Conservation (phyloP, 2,329 filamentous ascomycete genomes). For the Pseudogymnoascus sp. region DNA sequence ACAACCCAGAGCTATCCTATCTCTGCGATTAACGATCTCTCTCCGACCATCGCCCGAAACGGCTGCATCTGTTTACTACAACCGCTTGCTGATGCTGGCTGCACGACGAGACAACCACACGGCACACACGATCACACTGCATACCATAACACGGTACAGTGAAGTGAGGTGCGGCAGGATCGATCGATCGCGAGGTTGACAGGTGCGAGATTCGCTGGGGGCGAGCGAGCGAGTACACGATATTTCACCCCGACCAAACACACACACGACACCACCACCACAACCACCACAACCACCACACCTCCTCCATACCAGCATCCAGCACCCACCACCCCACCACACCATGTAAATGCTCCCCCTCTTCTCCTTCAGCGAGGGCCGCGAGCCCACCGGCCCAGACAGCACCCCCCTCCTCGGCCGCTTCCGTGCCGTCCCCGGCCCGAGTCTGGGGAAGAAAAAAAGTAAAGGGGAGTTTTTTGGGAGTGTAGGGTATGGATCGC, state of each 20-base stretch:
- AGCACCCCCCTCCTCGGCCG: constrained; percentile 54
- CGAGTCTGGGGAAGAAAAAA: constrained; percentile 17
- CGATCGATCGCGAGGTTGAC: too few species aligned
- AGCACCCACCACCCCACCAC: neutral
- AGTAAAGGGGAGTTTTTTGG: constrained; percentile 13
- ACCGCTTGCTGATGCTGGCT: too few species aligned
- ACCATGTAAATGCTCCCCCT: constrained; percentile 47
- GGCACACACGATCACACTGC: too few species aligned
- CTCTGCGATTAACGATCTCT: too few species aligned
- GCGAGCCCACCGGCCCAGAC: constrained; percentile 47
- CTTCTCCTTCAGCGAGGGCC: constrained; percentile 59
- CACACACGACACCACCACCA: neutral
- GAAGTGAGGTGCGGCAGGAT: too few species aligned
- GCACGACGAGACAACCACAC: too few species aligned
- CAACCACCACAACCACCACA: neutral
- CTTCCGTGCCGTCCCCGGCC: constrained; percentile 50
- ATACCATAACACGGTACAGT: too few species aligned
- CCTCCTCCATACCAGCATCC: neutral
- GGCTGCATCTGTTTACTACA: too few species aligned
- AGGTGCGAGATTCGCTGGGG: too few species aligned
- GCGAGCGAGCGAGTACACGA: too few species aligned
- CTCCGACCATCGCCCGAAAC: too few species aligned
- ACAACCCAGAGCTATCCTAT: neutral
- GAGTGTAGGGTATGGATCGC: constrained; percentile 39
- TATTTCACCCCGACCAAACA: too few species aligned